A percentile compares a stretch with the other conserved stretches of the same genome.
These are phyloP conservation scores for Pseudisothecium myosuroides DNA, from an alignment of 225 moss, liverwort and hornwort species.

Conservation along the genomic window DNA sequence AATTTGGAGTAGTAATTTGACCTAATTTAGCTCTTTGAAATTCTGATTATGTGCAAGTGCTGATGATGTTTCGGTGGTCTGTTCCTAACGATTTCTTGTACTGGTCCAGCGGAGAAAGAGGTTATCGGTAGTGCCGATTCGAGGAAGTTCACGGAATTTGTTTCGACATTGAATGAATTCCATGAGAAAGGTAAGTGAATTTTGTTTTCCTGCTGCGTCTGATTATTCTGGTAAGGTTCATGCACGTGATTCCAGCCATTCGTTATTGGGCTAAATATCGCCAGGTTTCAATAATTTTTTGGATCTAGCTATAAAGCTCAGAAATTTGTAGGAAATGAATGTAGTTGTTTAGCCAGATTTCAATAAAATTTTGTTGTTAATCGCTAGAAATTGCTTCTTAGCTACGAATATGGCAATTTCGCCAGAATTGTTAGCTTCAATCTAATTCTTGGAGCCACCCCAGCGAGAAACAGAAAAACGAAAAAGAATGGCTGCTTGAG, in stretches of 20 bases:
- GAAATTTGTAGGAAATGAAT: not conserved
- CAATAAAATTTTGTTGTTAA: not conserved
- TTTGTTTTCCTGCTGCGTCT: not conserved
- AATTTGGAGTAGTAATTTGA: not conserved
- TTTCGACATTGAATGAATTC: constrained; percentile 15
- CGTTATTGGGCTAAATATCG: not conserved
- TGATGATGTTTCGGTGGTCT: not conserved
- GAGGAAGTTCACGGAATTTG: constrained; percentile 24
- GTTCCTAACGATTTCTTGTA: not conserved
- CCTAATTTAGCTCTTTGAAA: not conserved
- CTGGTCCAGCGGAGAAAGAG: constrained; percentile 19
- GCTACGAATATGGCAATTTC: not conserved
- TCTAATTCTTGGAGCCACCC: not conserved
- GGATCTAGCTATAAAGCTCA: no score
- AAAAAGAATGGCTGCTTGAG: not conserved
- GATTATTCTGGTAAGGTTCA: not conserved
- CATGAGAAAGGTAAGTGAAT: constrained; percentile 22
- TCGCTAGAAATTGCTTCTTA: not conserved
- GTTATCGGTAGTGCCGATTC: constrained; percentile 15
- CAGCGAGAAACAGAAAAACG: not conserved
- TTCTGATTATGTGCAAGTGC: not conserved
- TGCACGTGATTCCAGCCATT: not conserved
- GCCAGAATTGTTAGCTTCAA: not conserved
- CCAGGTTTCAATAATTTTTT: no score
- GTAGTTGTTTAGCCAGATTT: not conserved